Conservation (phyloP, 2,329 filamentous ascomycete genomes). For the Diaporthe sp. region DNA sequence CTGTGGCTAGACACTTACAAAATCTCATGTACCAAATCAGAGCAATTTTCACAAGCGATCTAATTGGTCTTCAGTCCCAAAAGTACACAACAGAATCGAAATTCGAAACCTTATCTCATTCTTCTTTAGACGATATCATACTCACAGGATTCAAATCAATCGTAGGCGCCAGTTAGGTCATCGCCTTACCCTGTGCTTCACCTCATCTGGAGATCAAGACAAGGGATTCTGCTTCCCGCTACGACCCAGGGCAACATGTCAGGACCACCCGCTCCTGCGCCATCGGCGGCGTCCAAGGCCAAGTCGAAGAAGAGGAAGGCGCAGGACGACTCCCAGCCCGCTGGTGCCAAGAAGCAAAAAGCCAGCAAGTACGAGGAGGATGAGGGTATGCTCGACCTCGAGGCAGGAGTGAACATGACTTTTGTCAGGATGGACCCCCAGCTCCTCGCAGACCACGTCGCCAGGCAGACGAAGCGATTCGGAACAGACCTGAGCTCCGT, state of each 20-base stretch:
- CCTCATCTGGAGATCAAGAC: background rate
- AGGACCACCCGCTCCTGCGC: slow-evolving; percentile 31
- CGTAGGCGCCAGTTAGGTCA: background rate
- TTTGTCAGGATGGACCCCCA: slow-evolving; percentile 87
- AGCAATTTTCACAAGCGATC: background rate
- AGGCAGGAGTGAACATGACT: slow-evolving; percentile 83
- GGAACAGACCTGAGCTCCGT: slow-evolving; percentile 85
- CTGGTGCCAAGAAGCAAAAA: slow-evolving; percentile 59
- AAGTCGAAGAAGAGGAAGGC: slow-evolving; percentile 70
- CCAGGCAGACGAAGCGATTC: slow-evolving; percentile 82
- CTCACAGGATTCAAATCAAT: too few species aligned
- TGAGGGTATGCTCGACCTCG: slow-evolving; percentile 73
- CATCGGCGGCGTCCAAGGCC: slow-evolving; percentile 42
- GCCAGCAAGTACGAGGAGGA: slow-evolving; percentile 61
- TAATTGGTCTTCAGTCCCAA: background rate
- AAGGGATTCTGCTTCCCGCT: background rate
- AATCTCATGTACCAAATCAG: background rate
- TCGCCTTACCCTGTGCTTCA: background rate
- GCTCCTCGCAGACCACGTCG: slow-evolving; percentile 87
- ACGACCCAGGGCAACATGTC: slow-evolving; percentile 7
- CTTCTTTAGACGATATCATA: background rate
- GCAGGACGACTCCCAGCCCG: slow-evolving; percentile 55
- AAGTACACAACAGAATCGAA: background rate
- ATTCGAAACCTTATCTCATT: background rate
- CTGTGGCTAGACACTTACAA: slow-evolving; percentile 19